These are phyloP conservation scores for Anethum foeniculum DNA, from an alignment of 140 eudicot species.

Conservation along the genomic window DNA sequence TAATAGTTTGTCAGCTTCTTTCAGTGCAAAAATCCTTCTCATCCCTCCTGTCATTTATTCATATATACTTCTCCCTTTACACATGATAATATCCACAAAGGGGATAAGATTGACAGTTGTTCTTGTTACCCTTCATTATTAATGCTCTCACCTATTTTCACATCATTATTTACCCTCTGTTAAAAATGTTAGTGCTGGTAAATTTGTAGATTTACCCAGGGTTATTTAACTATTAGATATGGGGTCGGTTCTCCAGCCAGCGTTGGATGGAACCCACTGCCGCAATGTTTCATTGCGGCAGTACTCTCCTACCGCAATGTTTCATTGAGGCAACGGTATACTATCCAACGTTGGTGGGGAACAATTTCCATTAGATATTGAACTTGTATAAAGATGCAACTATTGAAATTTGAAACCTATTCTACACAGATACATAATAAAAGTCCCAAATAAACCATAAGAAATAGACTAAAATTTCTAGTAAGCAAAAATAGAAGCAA, in stretches of 20 bases:
- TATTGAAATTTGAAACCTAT: background rate
- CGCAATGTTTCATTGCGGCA: too few species aligned
- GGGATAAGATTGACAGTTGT: constrained; percentile 6
- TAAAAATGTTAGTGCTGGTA: background rate
- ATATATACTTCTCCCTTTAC: background rate
- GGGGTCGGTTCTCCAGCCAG: too few species aligned
- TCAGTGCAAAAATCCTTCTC: constrained; percentile 3
- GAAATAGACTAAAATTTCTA: background rate
- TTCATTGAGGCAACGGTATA: too few species aligned
- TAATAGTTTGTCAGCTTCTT: constrained; percentile 2
- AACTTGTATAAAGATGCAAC: background rate
- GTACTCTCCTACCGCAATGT: too few species aligned
- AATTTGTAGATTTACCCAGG: background rate
- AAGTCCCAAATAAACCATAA: background rate
- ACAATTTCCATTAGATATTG: too few species aligned
- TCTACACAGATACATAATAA: background rate
- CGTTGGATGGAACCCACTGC: too few species aligned
- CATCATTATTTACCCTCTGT: background rate
- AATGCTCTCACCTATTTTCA: background rate
- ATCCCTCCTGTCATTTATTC: constrained; percentile 1
- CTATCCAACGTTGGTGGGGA: too few species aligned
- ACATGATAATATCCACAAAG: background rate
- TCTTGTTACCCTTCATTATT: background rate
- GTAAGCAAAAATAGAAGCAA: background rate
- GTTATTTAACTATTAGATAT: too few species aligned